Evolutionary conservation across 805 yeast species (phyloP), one percentile per base, ranked within the genome.

Genomic region (Metschnikowia picachoensis): DNA sequence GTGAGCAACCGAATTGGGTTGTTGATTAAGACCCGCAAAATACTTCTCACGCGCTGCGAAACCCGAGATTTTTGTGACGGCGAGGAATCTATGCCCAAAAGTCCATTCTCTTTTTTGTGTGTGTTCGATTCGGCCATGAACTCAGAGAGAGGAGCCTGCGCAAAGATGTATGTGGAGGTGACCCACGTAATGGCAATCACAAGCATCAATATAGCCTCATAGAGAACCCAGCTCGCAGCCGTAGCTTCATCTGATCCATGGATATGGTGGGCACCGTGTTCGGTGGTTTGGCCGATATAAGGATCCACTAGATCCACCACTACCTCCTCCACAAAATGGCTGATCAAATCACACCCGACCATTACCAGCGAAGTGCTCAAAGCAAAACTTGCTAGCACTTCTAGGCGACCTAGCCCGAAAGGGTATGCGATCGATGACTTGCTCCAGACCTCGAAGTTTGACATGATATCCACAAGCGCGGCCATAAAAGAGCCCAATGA

Each of bases 401-500:
- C 97, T 13, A 87, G 74, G 48, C 99, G 74, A n/a, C 95, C 95
- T 25, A 92, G 70, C 0, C 98, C 99, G 71, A 92, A 92, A 0
- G 99, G 99, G 53, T 82, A 86, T 12, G 83, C 82, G 30, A 94
- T 72, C 1, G 96, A 86, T 7, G 91, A 79, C 46, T 78, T 80
- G 52, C 79, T 82, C 97, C 98, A 94, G 6, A 86, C 95, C 52
- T 88, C 95, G 65, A 92, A 92, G 60, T 91, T 94, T n/a, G 88
- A 77, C 78, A 92, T 77, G 11, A 89, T 76, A 48, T 85, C 89
- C 7, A 89, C 96, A 14, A 77, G 64, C 0, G 86, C 85, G 2
- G 84, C 74, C 13, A 85, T 72, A 1, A 83, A 57, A 35, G 89
- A 85, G 1, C 95, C 90, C 32, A 90, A 66, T 0, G 96, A 80